phyloP scores from a whole-genome alignment of 345 rosid genomes.

The Linum tenue region DNA sequence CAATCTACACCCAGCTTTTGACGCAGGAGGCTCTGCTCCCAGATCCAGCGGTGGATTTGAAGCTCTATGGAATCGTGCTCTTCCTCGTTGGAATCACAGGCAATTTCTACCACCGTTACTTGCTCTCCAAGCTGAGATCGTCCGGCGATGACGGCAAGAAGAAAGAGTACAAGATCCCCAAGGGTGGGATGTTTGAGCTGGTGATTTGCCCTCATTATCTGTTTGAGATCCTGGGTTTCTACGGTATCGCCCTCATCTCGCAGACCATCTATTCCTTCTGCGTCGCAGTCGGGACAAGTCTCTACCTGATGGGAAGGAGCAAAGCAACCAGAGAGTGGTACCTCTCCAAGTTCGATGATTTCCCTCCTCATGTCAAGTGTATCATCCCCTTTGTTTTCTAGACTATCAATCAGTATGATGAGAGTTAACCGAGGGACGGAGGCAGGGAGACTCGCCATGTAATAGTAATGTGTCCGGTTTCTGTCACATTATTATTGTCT shows the following conservation, averaged over 20 bases:
- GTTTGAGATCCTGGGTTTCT: conserved; percentile 52
- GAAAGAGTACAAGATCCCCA: conserved; percentile 46
- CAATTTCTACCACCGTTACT: conserved; percentile 64
- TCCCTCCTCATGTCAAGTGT: conserved; percentile 44
- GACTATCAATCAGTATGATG: neutral
- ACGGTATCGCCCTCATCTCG: conserved; percentile 45
- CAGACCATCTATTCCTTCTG: conserved; percentile 41
- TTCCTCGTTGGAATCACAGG: conserved; percentile 52
- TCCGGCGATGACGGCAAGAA: neutral
- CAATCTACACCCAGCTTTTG: conserved; percentile 38
- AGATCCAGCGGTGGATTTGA: conserved; percentile 36
- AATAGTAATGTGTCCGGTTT: too few species aligned
- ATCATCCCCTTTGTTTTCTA: conserved; percentile 50
- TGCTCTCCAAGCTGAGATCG: conserved; percentile 48
- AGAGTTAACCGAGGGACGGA: too few species aligned
- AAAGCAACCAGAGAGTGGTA: conserved; percentile 64
- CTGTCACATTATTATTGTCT: neutral
- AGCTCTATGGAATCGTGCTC: conserved; percentile 32
- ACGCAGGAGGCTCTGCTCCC: conserved; percentile 21
- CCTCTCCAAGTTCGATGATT: conserved; percentile 54
- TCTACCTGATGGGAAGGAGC: conserved; percentile 58
- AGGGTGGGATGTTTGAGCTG: conserved; percentile 48
- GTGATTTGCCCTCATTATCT: conserved; percentile 72
- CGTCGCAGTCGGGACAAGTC: conserved; percentile 26
- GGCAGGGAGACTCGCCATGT: too few species aligned